Percentiles rank a stretch among this genome's conserved stretches.
Evolutionary conservation across 2,329 filamentous ascomycete genomes (phyloP).

Genomic region (Fusarium sp.): DNA sequence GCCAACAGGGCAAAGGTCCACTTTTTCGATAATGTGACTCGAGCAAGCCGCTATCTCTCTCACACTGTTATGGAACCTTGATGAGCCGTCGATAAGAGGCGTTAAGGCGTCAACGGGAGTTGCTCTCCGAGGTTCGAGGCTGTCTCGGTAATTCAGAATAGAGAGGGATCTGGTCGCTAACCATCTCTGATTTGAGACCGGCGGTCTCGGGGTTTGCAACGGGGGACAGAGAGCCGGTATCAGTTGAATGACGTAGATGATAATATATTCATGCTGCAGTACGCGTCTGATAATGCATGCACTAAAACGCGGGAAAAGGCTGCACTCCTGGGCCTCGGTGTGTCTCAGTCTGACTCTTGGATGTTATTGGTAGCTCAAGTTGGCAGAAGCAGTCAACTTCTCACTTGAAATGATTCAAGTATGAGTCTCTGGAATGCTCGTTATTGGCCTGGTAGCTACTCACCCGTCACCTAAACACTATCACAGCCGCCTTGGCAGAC

Average conservation of each 20-base stretch:
- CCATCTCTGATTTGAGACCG: background rate
- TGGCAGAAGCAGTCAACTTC: too few species aligned
- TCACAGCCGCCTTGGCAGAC: too few species aligned
- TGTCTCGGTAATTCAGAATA: background rate
- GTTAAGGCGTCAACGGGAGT: slow-evolving; percentile 24
- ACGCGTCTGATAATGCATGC: slow-evolving; percentile 35
- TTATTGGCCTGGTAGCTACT: too few species aligned
- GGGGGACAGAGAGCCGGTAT: slow-evolving; percentile 7
- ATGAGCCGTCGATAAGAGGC: slow-evolving; percentile 42
- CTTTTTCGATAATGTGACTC: slow-evolving; percentile 43
- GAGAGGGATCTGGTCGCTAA: background rate
- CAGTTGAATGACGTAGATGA: slow-evolving; percentile 30
- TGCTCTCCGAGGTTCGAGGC: slow-evolving; percentile 1
- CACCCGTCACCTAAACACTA: too few species aligned
- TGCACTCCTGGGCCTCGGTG: background rate
- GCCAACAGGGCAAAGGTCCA: slow-evolving; percentile 31
- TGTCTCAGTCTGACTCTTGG: slow-evolving; percentile 4
- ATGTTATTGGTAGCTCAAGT: too few species aligned
- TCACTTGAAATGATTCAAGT: too few species aligned
- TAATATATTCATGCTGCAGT: slow-evolving; percentile 13
- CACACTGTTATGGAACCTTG: slow-evolving; percentile 34
- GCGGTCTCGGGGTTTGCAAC: background rate
- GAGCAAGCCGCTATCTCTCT: slow-evolving; percentile 20
- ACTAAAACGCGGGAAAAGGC: slow-evolving; percentile 33
- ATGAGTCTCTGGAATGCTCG: too few species aligned